These are phyloP conservation scores for Xylaria bambusicola DNA, from an alignment of 495 filamentous ascomycete genomes.

Conservation along the genomic window DNA sequence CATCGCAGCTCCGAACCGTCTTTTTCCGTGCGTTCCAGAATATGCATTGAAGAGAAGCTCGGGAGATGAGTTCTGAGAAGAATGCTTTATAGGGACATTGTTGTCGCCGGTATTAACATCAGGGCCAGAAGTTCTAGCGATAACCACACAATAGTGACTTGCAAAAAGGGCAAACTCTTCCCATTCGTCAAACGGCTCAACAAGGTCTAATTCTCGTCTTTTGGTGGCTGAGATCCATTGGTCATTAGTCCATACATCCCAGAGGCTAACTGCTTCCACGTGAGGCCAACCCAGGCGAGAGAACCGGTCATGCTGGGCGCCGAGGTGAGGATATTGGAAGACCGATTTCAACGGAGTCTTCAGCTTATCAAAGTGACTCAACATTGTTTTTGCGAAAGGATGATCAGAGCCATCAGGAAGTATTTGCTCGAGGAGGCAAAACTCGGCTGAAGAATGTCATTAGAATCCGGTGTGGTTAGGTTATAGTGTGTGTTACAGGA, in stretches of 20 bases:
- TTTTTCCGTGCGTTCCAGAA: conserved; percentile 37
- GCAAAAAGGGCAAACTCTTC: conserved; percentile 89
- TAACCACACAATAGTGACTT: conserved; percentile 81
- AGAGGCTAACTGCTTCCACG: conserved; percentile 64
- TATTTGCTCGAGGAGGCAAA: conserved; percentile 89
- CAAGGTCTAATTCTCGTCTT: conserved; percentile 57
- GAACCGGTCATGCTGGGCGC: conserved; percentile 68
- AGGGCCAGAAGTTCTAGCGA: conserved; percentile 47
- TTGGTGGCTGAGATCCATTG: conserved; percentile 59
- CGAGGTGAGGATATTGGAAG: conserved; percentile 64
- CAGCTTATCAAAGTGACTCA: conserved; percentile 79
- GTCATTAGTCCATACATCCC: conserved; percentile 75
- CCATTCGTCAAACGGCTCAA: conserved; percentile 94
- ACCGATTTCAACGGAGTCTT: conserved; percentile 75
- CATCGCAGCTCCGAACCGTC: conserved; percentile 45
- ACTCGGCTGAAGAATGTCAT: conserved; percentile 47
- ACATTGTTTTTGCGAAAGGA: conserved; percentile 88
- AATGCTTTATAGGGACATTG: neutral
- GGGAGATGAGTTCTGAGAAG: neutral
- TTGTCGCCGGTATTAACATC: neutral
- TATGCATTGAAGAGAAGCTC: conserved; percentile 28
- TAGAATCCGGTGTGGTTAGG: conserved; percentile 15
- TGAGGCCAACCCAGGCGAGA: conserved; percentile 61
- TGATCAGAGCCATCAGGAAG: conserved; percentile 74
- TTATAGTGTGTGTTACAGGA: conserved; percentile 15